Evolutionary conservation across 2,329 filamentous ascomycete species (phyloP), one percentile per base, ranked within the genome.

Genomic region (Verticillium dahliae): DNA sequence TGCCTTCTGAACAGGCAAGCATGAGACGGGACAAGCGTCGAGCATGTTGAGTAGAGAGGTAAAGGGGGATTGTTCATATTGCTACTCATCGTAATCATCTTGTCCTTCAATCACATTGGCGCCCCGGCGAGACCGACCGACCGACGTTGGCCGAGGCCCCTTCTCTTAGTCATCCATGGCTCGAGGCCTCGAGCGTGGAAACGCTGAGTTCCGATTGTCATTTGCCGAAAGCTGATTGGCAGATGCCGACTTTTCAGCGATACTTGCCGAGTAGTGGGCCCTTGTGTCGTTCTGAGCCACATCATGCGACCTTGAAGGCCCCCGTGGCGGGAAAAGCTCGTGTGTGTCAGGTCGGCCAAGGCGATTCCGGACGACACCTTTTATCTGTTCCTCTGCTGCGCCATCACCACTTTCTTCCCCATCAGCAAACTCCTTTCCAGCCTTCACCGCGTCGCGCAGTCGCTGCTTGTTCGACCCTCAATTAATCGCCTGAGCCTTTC

Each of bases 271-370:
- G 7, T 27, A 11, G 45, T 52, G 45, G 45, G 45, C 45, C 18
- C 45, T 18, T n/a, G 9, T 52, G 45, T 52, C 18, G 45, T 45
- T 15, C 22, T 27, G 45, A 52, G 45, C 45, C 45, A 52, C 45
- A 52, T 52, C 45, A 52, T n/a, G n/a, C 45, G 45, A 52, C 45
- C 45, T 22, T 9, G 45, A 52, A 18, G 45, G 18, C 45, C 38
- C 56, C 57, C 57, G 57, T 58, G 57, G 57, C 57, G 57, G 57
- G 57, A 58, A 58, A 58, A 58, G 38, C 57, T 58, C 57, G 57
- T 50, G 57, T 39, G 55, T 57, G 50, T 58, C 57, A 58, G 37
- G 57, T 52, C 37, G 45, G 45, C 27, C 27, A 52, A 52, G 45
- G n/a, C 18, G 45, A 52, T 52, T 52, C 45, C 45, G 45, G n/a